Percentiles rank a stretch among this genome's conserved stretches.
Evolutionary conservation across 805 yeast species (phyloP).

Genomic region (Saccharomycopsis babjevae): DNA sequence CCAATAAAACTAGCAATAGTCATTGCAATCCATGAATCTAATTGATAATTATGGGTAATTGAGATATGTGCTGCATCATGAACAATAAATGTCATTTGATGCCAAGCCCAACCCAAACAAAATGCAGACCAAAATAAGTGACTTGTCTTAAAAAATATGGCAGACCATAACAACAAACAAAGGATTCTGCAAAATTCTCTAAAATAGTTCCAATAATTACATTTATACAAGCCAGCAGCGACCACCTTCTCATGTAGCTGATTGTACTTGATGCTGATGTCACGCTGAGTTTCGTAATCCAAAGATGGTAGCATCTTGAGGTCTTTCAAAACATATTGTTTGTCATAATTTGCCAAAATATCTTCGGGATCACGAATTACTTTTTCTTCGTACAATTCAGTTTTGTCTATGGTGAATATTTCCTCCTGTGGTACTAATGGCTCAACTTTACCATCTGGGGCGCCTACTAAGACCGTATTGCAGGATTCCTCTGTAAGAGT

Average conservation of each 20-base stretch:
- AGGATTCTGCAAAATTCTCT: conserved; percentile 56
- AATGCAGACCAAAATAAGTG: conserved; percentile 50
- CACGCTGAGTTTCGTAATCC: conserved; percentile 56
- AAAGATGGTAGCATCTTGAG: conserved; percentile 48
- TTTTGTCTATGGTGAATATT: conserved; percentile 31
- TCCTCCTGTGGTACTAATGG: conserved; percentile 44
- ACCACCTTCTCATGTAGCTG: conserved; percentile 46
- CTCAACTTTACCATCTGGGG: conserved; percentile 31
- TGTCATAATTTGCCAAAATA: conserved; percentile 49
- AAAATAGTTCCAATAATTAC: conserved; percentile 65
- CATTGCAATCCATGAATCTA: conserved; percentile 68
- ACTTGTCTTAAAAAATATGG: conserved; percentile 36
- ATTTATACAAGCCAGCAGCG: conserved; percentile 54
- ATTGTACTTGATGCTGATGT: conserved; percentile 47
- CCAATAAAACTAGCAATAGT: conserved; percentile 70
- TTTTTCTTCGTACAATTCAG: conserved; percentile 21
- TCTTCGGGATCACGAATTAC: conserved; percentile 46
- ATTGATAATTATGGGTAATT: conserved; percentile 68
- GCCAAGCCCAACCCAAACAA: conserved; percentile 72
- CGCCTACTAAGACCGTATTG: conserved; percentile 28
- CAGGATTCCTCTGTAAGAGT: conserved; percentile 5
- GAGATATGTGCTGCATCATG: conserved; percentile 88
- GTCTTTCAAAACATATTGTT: conserved; percentile 44
- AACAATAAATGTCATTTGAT: conserved; percentile 76
- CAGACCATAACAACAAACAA: conserved; percentile 40